Percentiles rank a stretch among this genome's conserved stretches.
Evolutionary conservation across 2,329 filamentous ascomycete species (phyloP).

Genomic region (Colletotrichum neosansevieriae): DNA sequence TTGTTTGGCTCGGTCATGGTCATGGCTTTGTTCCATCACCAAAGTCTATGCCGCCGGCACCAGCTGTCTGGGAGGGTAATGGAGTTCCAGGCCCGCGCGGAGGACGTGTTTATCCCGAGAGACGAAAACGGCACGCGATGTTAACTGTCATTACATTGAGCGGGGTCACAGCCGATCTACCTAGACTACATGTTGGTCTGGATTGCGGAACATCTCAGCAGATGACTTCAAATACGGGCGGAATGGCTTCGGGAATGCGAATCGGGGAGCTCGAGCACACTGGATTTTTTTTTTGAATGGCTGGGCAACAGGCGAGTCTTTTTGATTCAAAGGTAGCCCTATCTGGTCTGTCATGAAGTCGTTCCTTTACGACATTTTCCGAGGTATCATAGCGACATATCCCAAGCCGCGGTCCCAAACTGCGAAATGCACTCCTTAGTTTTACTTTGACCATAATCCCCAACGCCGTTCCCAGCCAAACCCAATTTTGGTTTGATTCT

Average conservation of each 20-base stretch:
- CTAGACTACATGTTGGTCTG: not conserved
- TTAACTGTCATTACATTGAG: too few species aligned
- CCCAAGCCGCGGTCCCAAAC: conserved; percentile 31
- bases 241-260: not conserved
- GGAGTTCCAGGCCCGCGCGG: not conserved
- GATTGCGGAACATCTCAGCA: not conserved
- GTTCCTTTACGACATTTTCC: conserved; percentile 21
- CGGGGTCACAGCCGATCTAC: too few species aligned
- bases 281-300: conserved; percentile 17
- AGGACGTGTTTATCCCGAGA: not conserved
- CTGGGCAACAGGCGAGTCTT: conserved; percentile 39
- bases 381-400: conserved; percentile 37
- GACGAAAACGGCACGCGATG: not conserved
- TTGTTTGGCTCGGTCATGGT: conserved; percentile 6
- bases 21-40: conserved; percentile 2
- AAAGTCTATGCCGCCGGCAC: not conserved
- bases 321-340: conserved; percentile 33
- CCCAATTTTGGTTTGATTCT: conserved; percentile 26
- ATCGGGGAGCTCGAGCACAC: not conserved
- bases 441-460: conserved; percentile 47
- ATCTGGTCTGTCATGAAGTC: conserved; percentile 33
- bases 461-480: conserved; percentile 55
- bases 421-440: conserved; percentile 19
- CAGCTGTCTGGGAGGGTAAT: not conserved
- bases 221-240: too few species aligned